Base-by-base conservation (phyloP, 176 grass and related monocot species). In the Tillandsia leiboldiana region DNA sequence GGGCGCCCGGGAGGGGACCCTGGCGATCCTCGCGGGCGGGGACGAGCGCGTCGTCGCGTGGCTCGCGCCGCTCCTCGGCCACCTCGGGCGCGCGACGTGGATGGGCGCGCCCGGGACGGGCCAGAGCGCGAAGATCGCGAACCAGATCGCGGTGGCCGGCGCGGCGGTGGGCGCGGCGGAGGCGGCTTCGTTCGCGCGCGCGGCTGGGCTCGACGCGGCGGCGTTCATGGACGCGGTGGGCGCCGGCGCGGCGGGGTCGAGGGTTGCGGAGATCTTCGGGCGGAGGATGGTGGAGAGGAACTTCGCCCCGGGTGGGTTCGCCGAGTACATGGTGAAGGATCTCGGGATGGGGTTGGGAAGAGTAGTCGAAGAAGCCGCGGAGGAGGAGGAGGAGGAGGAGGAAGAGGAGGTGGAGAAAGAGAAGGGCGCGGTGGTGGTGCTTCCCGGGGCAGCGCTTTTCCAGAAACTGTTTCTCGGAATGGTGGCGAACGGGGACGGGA, bases 71-170 rank as follows among this genome's bases (percentile, higher is more conserved):
- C 74, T 92, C 53, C 80, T 97, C 58, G 61, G 85, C 0, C 48
- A 15, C 20, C 64, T 97, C n/a, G 89, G 89, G 47, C 73, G 51
- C 77, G 81, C 67, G 5, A 99, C 87, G 22, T 81, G 79, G 77
- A 90, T 97, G 89, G 94, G 94, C 73, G 75, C 72, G 0, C 63
- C 86, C 0, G 84, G 94, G 12, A 87, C 87, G 61, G 87, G 94
- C 0, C 89, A 93, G 75, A 86, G 82, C 87, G 88, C 87, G 70
- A 99, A 99, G 81, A 99, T 99, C 18, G 94, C 86, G 1, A 99
- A 93, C 54, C 89, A 90, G 84, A 82, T 93, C 68, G 67, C 84
- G 4, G 90, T 79, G 51, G 82, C 79, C 0, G 89, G 89, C 5
- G 67, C 53, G 9, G 57, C 90, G 64, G 68, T 88, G 23, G 94